A percentile compares a stretch with the other conserved stretches of the same genome.
Evolutionary conservation across 1,139 yeast genomes (phyloP).

Genomic region (Geotrichum bryndzae): DNA sequence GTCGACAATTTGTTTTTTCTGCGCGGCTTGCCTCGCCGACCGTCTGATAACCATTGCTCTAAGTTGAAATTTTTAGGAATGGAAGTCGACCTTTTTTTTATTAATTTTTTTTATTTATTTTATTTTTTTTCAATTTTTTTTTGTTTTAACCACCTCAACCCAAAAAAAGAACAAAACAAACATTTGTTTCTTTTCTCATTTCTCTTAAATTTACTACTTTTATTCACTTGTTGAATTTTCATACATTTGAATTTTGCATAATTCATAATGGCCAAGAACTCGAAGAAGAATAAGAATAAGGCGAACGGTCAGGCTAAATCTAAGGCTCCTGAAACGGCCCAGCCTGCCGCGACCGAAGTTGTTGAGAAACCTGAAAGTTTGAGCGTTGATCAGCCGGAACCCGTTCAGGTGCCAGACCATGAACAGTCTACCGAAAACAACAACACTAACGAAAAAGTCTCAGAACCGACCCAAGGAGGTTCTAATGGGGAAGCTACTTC

Average conservation of each 20-base stretch:
- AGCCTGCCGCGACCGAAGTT: background rate
- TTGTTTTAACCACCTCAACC: background rate
- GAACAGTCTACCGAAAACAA: background rate
- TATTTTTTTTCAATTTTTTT: background rate
- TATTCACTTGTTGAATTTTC: background rate
- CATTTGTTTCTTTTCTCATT: background rate
- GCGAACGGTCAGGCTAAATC: background rate
- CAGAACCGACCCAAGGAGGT: background rate
- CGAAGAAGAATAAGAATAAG: background rate
- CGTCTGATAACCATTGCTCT: background rate
- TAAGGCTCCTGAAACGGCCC: background rate
- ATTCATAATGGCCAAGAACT: background rate
- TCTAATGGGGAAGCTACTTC: background rate
- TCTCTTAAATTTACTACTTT: background rate
- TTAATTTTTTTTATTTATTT: background rate
- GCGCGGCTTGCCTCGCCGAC: constrained; percentile 1
- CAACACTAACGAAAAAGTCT: background rate
- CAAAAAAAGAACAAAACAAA: background rate
- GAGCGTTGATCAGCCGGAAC: background rate
- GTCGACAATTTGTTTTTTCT: background rate
- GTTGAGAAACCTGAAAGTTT: background rate
- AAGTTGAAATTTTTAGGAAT: background rate
- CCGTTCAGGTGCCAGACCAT: background rate
- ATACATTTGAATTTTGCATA: background rate
- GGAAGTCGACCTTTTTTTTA: background rate